A percentile compares a stretch with the other conserved stretches of the same genome.
Conservation (phyloP, 495 filamentous ascomycete species). For the Daldinia loculata region DNA sequence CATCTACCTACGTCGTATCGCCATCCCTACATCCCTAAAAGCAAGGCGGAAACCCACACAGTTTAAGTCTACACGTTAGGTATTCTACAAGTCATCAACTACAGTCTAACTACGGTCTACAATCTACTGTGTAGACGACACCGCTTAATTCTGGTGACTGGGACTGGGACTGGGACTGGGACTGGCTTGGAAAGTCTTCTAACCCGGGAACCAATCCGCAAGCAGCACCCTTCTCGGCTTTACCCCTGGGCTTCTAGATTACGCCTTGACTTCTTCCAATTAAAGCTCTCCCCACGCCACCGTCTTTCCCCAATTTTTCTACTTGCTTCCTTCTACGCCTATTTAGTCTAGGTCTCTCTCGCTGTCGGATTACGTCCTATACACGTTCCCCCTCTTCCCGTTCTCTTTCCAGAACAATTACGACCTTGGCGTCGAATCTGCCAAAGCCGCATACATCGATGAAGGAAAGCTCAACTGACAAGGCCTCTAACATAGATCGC, state of each 20-base stretch:
- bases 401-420: slow-evolving; percentile 41
- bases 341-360: slow-evolving; percentile 41
- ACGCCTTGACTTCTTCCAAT: slow-evolving; percentile 31
- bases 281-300: slow-evolving; percentile 33
- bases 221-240: slow-evolving; percentile 17
- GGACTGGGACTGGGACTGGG: no score
- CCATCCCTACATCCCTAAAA: slow-evolving; percentile 28
- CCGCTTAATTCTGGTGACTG: slow-evolving; percentile 3
- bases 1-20: slow-evolving; percentile 22
- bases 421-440: slow-evolving; percentile 46
- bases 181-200: slow-evolving; percentile 7
- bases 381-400: slow-evolving; percentile 22
- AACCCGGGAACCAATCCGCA: slow-evolving; percentile 26
- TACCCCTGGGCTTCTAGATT: slow-evolving; percentile 38
- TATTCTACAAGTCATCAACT: neutral
- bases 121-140: neutral
- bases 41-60: slow-evolving; percentile 41
- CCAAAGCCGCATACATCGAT: slow-evolving; percentile 60
- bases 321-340: slow-evolving; percentile 39
- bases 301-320: slow-evolving; percentile 23
- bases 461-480: slow-evolving; percentile 68
- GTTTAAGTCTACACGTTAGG: slow-evolving; percentile 30
- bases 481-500: slow-evolving; percentile 61
- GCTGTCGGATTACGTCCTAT: slow-evolving; percentile 23
- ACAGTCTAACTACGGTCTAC: no score